These are phyloP conservation scores for Linnemannia exigua DNA, from an alignment of 192 early-diverging fungal genomes.

Conservation along the genomic window DNA sequence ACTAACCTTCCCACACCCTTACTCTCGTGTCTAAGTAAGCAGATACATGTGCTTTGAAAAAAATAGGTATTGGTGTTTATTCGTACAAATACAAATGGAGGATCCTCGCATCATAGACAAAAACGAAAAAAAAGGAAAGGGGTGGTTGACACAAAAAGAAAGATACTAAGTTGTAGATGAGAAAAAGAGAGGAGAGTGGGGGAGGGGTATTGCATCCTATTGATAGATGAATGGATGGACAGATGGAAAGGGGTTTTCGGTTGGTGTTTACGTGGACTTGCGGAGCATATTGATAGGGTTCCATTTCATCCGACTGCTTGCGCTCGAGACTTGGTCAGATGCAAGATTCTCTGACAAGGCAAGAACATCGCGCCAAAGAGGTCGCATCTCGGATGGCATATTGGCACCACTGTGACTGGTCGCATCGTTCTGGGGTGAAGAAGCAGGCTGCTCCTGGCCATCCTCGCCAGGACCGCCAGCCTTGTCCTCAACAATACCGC, in stretches of 20 bases:
- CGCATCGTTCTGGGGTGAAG: background rate
- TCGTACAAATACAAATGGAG: background rate
- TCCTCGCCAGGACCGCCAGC: background rate
- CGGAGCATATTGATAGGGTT: slow-evolving; percentile 45
- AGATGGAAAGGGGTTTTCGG: background rate
- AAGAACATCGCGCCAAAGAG: slow-evolving; percentile 36
- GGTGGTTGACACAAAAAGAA: background rate
- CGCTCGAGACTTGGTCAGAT: slow-evolving; percentile 19
- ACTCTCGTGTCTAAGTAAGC: no score
- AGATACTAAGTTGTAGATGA: slow-evolving; percentile 1
- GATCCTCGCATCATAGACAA: background rate
- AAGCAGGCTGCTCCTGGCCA: background rate
- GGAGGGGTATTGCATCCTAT: background rate
- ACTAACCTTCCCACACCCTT: no score
- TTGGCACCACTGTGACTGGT: background rate
- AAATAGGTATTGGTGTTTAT: no score
- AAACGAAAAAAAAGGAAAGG: background rate
- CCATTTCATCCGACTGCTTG: slow-evolving; percentile 33
- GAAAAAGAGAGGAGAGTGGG: background rate
- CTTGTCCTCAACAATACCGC: slow-evolving; percentile 45
- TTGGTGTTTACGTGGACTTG: slow-evolving; percentile 19
- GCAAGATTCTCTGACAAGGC: slow-evolving; percentile 23
- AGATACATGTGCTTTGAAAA: no score
- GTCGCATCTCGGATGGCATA: slow-evolving; percentile 33
- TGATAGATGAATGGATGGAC: background rate